Conservation (phyloP, 2,329 filamentous ascomycete species). For the Pseudogymnoascus sp. region DNA sequence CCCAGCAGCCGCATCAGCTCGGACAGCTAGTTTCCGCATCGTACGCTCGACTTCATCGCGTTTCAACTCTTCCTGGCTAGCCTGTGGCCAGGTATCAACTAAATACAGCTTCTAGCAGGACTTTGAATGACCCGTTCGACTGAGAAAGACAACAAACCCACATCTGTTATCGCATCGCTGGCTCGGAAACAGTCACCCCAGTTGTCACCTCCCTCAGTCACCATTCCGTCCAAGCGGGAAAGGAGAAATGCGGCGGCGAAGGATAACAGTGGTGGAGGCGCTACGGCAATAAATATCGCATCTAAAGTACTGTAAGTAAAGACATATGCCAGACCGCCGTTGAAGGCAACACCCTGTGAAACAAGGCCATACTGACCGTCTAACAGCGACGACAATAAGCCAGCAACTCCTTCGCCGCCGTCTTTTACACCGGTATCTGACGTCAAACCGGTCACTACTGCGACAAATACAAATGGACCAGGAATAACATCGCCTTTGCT, state of each 20-base stretch:
- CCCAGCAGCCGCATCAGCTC: slow-evolving; percentile 3
- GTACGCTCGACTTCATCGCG: not conserved
- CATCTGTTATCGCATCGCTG: slow-evolving; percentile 16
- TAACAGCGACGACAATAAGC: slow-evolving; percentile 17
- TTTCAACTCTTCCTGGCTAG: not conserved
- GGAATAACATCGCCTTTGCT: slow-evolving; percentile 23
- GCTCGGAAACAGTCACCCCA: slow-evolving; percentile 21
- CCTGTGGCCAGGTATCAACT: not conserved
- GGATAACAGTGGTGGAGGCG: slow-evolving; percentile 20
- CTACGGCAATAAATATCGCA: slow-evolving; percentile 27
- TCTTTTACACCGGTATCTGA: slow-evolving; percentile 20
- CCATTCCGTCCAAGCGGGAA: slow-evolving; percentile 24
- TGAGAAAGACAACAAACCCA: slow-evolving; percentile 25
- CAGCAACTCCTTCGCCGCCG: slow-evolving; percentile 13
- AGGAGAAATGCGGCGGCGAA: slow-evolving; percentile 29
- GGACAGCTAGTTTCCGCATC: not conserved
- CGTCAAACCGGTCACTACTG: slow-evolving; percentile 19
- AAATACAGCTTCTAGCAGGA: slow-evolving; percentile 8
- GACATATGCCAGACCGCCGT: not conserved
- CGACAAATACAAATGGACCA: slow-evolving; percentile 17
- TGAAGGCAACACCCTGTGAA: not conserved
- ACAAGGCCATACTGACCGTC: slow-evolving; percentile 11
- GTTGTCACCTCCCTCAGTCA: slow-evolving; percentile 19
- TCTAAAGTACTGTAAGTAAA: slow-evolving; percentile 24
- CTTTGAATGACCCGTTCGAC: slow-evolving; percentile 31